Conservation (phyloP, 139 green algal species). For the Asterochloris sp. region DNA sequence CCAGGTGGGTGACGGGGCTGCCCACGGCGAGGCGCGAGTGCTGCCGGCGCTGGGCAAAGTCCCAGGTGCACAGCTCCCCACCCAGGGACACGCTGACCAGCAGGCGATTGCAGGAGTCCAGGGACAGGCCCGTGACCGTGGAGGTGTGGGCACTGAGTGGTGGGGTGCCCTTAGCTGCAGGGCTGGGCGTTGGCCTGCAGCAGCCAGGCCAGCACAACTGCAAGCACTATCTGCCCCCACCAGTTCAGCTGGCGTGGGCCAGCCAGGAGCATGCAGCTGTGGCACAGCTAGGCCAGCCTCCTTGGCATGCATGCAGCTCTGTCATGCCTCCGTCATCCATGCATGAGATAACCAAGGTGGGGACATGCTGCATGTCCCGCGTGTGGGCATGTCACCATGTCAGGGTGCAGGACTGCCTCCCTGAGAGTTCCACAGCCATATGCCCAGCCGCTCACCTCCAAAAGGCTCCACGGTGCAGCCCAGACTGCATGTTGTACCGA, state of each 20-base stretch:
- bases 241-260: no score
- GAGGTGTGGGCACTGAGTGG: slow-evolving; percentile 57
- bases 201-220: no score
- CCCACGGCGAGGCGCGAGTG: slow-evolving; percentile 39
- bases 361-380: no score
- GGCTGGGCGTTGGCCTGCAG: no score
- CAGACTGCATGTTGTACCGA: slow-evolving; percentile 96
- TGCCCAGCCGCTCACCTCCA: neutral
- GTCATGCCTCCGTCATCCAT: no score
- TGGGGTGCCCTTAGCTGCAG: neutral
- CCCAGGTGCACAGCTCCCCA: slow-evolving; percentile 72
- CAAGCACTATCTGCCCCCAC: no score
- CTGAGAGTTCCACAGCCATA: neutral
- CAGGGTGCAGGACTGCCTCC: neutral
- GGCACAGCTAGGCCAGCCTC: no score
- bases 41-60: slow-evolving; percentile 66
- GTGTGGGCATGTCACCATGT: neutral
- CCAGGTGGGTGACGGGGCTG: slow-evolving; percentile 35
- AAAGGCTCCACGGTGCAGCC: slow-evolving; percentile 74
- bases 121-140: slow-evolving; percentile 56
- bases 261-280: no score
- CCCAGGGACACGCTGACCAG: slow-evolving; percentile 66
- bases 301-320: no score
- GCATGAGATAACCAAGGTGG: no score
- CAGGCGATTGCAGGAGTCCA: slow-evolving; percentile 67